phyloP scores from a whole-genome alignment of 257 asterid genomes.

The Jacaranda copaia region DNA sequence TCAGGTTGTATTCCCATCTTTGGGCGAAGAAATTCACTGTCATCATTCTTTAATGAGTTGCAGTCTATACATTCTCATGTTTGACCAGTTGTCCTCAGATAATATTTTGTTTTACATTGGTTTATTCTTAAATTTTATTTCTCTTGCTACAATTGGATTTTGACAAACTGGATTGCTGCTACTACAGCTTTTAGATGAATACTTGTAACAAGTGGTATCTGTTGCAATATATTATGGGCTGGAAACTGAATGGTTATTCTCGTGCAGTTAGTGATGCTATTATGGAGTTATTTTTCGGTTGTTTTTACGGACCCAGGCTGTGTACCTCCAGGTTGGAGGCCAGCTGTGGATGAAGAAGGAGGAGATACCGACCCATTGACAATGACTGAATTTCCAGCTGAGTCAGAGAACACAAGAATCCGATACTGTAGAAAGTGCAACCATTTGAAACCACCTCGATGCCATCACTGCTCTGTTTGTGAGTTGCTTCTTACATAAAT shows the following conservation, averaged over 20 bases:
- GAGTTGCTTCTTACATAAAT: constrained; percentile 45
- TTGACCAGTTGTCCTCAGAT: neutral
- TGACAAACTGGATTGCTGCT: constrained; percentile 10
- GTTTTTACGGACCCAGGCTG: constrained; percentile 73
- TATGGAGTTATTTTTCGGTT: constrained; percentile 79
- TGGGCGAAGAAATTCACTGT: neutral
- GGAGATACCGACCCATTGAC: constrained; percentile 65
- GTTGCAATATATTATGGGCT: neutral
- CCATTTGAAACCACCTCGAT: constrained; percentile 67
- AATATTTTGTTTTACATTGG: neutral
- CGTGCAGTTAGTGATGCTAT: constrained; percentile 69
- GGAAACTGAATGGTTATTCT: constrained; percentile 5
- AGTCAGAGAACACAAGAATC: constrained; percentile 44
- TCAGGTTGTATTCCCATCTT: too few species aligned
- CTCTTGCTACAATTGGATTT: neutral
- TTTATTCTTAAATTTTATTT: neutral
- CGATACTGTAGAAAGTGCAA: constrained; percentile 75
- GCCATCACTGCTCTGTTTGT: constrained; percentile 82
- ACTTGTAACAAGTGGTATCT: neutral
- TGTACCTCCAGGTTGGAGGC: constrained; percentile 73
- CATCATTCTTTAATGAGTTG: neutral
- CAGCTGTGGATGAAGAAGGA: constrained; percentile 63
- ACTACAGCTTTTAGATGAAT: constrained; percentile 3
- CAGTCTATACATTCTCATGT: neutral
- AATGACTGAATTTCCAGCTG: constrained; percentile 49